phyloP scores from a whole-genome alignment of 1,139 yeast species.

The Wickerhamomyces sp. region DNA sequence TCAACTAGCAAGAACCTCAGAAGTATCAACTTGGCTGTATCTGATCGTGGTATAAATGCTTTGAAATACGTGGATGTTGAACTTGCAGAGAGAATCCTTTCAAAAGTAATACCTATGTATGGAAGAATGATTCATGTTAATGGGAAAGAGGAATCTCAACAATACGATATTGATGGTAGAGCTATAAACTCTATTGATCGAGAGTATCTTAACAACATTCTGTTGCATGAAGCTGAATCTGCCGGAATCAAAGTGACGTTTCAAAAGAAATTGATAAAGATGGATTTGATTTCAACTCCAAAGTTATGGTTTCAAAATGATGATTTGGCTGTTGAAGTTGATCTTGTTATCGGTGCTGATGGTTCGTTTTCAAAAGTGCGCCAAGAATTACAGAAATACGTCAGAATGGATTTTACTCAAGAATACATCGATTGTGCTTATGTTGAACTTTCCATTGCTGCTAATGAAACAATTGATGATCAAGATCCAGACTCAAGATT shows the following conservation, averaged over 20 bases:
- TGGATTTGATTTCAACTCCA: conserved; percentile 28
- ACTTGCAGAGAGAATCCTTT: conserved; percentile 51
- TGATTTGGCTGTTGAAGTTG: conserved; percentile 32
- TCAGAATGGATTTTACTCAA: conserved; percentile 68
- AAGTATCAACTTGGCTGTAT: conserved; percentile 84
- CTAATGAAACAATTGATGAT: conserved; percentile 36
- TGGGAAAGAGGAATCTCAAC: conserved; percentile 64
- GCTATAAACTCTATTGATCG: conserved; percentile 83
- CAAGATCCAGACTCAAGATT: conserved; percentile 25
- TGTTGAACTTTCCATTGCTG: conserved; percentile 71
- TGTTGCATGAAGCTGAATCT: conserved; percentile 54
- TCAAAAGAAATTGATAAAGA: conserved; percentile 48
- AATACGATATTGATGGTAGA: conserved; percentile 72
- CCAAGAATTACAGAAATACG: conserved; percentile 57
- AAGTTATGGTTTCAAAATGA: conserved; percentile 24
- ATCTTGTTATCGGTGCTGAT: conserved; percentile 76
- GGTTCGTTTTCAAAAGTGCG: conserved; percentile 81
- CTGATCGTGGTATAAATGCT: conserved; percentile 76
- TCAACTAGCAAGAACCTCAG: conserved; percentile 38
- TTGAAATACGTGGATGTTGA: conserved; percentile 54
- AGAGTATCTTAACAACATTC: conserved; percentile 54
- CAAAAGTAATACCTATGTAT: conserved; percentile 71
- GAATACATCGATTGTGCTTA: conserved; percentile 83
- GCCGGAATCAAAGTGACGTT: conserved; percentile 45
- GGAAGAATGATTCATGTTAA: conserved; percentile 85